phyloP scores from a whole-genome alignment of 2,329 filamentous ascomycete species.

The Aschersonia sp. region DNA sequence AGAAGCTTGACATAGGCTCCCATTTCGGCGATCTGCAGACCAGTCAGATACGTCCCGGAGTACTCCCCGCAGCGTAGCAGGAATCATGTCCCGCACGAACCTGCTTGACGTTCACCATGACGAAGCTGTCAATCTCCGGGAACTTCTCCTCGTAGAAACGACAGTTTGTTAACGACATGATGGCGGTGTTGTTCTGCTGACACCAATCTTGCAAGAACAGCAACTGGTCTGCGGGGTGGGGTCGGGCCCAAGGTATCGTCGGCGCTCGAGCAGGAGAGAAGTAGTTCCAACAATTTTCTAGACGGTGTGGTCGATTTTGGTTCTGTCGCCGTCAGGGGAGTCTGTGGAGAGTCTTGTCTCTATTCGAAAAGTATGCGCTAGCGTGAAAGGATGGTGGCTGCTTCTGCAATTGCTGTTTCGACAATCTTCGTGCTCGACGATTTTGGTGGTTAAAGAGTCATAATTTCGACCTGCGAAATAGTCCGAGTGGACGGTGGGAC shows the following conservation, averaged over 20 bases:
- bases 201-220: not conserved
- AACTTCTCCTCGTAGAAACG: constrained; percentile 97
- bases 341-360: too few species aligned
- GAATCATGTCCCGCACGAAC: constrained; percentile 33
- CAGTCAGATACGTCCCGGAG: constrained; percentile 3
- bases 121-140: constrained; percentile 91
- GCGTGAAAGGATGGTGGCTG: too few species aligned
- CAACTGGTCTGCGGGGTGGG: constrained; percentile 12
- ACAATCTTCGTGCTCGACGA: constrained; percentile 1
- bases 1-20: constrained; percentile 98
- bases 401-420: not conserved
- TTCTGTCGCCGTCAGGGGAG: too few species aligned
- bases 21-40: constrained; percentile 85
- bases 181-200: constrained; percentile 43
- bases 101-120: constrained; percentile 99
- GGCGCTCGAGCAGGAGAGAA: too few species aligned
- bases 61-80: not conserved
- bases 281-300: too few species aligned
- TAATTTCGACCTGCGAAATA: not conserved
- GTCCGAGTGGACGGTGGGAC: constrained; percentile 20
- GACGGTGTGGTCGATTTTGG: too few species aligned
- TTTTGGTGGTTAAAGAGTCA: not conserved
- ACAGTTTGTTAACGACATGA: constrained; percentile 90
- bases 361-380: too few species aligned
- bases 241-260: constrained; percentile 9